These are phyloP conservation scores for Epichloe gansuensis DNA, from an alignment of 2,329 filamentous ascomycete genomes.

Conservation along the genomic window DNA sequence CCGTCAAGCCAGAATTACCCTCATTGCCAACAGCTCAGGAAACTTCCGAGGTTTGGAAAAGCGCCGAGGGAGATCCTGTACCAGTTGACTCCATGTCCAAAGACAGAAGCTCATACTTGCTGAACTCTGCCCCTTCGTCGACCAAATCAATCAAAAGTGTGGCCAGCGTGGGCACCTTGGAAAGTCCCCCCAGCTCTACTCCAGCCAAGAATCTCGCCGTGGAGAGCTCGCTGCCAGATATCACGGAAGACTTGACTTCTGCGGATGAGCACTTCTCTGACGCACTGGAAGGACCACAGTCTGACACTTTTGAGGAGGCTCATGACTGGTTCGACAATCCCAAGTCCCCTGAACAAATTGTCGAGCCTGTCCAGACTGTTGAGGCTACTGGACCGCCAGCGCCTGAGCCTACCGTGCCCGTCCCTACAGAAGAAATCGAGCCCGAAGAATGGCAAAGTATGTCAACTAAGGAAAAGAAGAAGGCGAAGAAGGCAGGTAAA, in stretches of 20 bases:
- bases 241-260: slow-evolving; percentile 20
- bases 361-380: slow-evolving; percentile 3
- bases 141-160: slow-evolving; percentile 16
- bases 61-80: slow-evolving; percentile 22
- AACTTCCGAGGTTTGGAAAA: not conserved
- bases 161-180: slow-evolving; percentile 10
- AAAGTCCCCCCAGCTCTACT: slow-evolving; percentile 15
- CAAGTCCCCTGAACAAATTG: slow-evolving; percentile 1
- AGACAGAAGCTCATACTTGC: slow-evolving; percentile 29
- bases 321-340: slow-evolving; percentile 5
- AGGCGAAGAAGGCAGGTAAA: slow-evolving; percentile 12
- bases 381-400: slow-evolving; percentile 5
- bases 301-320: slow-evolving; percentile 12
- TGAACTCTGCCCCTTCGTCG: slow-evolving; percentile 25
- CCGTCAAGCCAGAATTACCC: slow-evolving; percentile 20
- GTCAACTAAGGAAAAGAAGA: slow-evolving; percentile 11
- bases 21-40: slow-evolving; percentile 8
- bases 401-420: not conserved
- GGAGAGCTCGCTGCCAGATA: slow-evolving; percentile 10
- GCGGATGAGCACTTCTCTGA: slow-evolving; percentile 25
- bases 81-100: slow-evolving; percentile 29
- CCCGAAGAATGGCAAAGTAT: slow-evolving; percentile 7
- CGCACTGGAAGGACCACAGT: slow-evolving; percentile 15
- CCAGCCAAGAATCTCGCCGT: slow-evolving; percentile 12
- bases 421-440: slow-evolving; percentile 7